Base-by-base conservation (phyloP, 306 rosid genomes). In the Casuarina glauca region DNA sequence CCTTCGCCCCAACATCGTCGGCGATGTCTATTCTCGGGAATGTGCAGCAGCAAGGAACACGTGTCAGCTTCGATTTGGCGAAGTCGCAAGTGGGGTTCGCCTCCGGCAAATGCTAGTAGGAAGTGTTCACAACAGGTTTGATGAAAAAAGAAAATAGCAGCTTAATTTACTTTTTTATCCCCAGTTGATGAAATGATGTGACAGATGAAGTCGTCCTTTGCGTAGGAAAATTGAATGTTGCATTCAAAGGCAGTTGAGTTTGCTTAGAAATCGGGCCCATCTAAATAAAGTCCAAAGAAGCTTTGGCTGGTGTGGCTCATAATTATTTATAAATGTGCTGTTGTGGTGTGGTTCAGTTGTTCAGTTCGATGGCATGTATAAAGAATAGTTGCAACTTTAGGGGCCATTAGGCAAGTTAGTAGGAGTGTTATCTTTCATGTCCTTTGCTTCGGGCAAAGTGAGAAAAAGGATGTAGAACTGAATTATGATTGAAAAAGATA, bases 41-140 rank as follows among this genome's bases (percentile, higher is more conserved):
- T 17, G 91, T 95, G 2, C 99, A 95, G 87, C 99, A 95, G 48
- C 99, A 95, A 19, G 99, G 97, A 87, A 95, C 90, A 78, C 99
- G 99, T 89, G 99, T 95, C 90, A 89, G 79, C 62, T 89, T 79
- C 9, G 96, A 95, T 80, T 79, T 91, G 32, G 90, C 85, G 0
- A 88, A 88, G 41, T 73, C 78, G 1, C n/a, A 82, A 2, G 84
- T 95, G 42, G 98, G 86, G 9, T 95, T 95, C 87, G 84, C 99
- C 1, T 70, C 93, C 46, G 85, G 79, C 53, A 91, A 91, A 13
- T 95, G 98, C 73, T 95, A 74, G 81, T 13, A 66, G 19, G 16
- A 12, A 8, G 11, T 13, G 55, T 20, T 16, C 19, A 35, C 44
- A 13, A 13, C 43, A 44, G 78, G 70, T 32, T 69, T 43, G 66